These are phyloP conservation scores for Arabidopsis thaliana DNA, from an alignment of 345 rosid genomes.

Conservation along the genomic window TAIR10.1 NC_003071.7:12416001-12416500, in stretches of 20 bases:
- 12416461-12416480: constrained; percentile 46
- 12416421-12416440: constrained; percentile 56
- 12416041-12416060: constrained; percentile 67
- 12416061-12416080: constrained; percentile 56
- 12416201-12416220: constrained; percentile 68
- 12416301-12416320: constrained; percentile 54
- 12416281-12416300: constrained; percentile 57
- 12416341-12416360: constrained; percentile 59
- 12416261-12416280: constrained; percentile 49
- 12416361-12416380: constrained; percentile 58
- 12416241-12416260: constrained; percentile 44
- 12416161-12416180: constrained; percentile 46
- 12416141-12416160: constrained; percentile 39
- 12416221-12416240: constrained; percentile 49
- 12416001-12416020: constrained; percentile 48
- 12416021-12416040: constrained; percentile 66
- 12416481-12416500: constrained; percentile 55
- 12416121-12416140: constrained; percentile 55
- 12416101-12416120: constrained; percentile 64
- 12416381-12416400: constrained; percentile 78
- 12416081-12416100: constrained; percentile 39
- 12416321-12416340: constrained; percentile 70
- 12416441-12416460: constrained; percentile 47
- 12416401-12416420: constrained; percentile 52
- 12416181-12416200: constrained; percentile 55